Base-by-base conservation (phyloP, 148 eudicot genomes). In the Chenopodium formosanum region DNA sequence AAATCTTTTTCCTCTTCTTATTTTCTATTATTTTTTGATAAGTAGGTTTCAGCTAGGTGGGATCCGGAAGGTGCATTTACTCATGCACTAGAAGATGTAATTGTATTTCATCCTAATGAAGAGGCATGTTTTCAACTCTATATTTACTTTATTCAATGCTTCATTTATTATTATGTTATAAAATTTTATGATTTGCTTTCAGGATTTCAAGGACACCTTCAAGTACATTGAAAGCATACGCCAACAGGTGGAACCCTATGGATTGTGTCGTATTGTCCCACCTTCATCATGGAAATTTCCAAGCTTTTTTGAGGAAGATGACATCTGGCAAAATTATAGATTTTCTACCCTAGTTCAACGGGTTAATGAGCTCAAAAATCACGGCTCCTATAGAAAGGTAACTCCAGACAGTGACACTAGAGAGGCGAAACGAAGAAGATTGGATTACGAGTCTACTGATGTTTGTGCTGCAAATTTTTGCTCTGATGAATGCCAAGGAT, bases 201-300 rank as follows among this genome's bases (percentile, higher is more conserved):
- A 93, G 97, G 94, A 93, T 77, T 91, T 95, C 79, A 80, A 85
- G 78, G 97, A 93, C 82, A 85, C 89, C 32, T 74, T 90, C 2
- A 85, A 89, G 70, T 95, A 89, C 85, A 78, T 93, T 83, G 89
- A 93, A 27, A 82, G 89, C 82, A 91, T 95, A 82, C 89, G 90
- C 47, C 84, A 84, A 76, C 84, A 83, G 81, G 94, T 89, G 52
- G 93, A 89, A 84, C 82, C 88, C 23, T 90, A 84, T 79, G 98
- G 98, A 76, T 82, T 94, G 44, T 94, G 97, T 66, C 91, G 95
- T 63, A 90, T 95, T 82, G 86, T 91, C 73, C 98, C 97, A 82
- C 97, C 98, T 79, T 84, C 89, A 86, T 89, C 95, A 17, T 94
- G 97, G 95, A 78, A 86, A 85, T 84, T 91, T 16, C 94, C 94